Conservation (phyloP, 306 rosid species). For the Sicyos edulis region DNA sequence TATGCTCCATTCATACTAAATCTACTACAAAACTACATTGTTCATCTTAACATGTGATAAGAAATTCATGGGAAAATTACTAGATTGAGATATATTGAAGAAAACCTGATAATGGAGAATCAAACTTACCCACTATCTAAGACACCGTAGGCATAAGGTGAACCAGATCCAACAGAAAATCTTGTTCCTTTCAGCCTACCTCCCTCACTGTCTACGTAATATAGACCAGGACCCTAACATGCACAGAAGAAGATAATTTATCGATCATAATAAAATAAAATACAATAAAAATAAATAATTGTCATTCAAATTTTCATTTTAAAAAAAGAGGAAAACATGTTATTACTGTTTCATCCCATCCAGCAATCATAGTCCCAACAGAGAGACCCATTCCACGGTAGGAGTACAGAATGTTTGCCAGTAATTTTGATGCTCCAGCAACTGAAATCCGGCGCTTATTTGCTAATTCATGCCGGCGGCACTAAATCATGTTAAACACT, state of each 20-base stretch:
- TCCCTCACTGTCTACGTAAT: slow-evolving; percentile 92
- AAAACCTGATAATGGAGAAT: neutral
- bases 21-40: neutral
- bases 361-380: slow-evolving; percentile 97
- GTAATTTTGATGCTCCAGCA: slow-evolving; percentile 87
- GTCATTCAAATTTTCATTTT: neutral
- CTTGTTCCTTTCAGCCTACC: slow-evolving; percentile 88
- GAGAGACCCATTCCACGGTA: slow-evolving; percentile 98
- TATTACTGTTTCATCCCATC: slow-evolving; percentile 98
- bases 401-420: slow-evolving; percentile 88
- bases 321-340: neutral
- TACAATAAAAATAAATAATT: slow-evolving; percentile 23
- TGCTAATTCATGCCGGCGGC: slow-evolving; percentile 84
- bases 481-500: slow-evolving; percentile 30
- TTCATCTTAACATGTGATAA: neutral
- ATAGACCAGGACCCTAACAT: slow-evolving; percentile 83
- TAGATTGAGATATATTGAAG: no score
- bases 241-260: neutral
- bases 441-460: slow-evolving; percentile 91
- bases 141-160: slow-evolving; percentile 96
- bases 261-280: neutral
- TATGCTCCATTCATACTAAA: neutral
- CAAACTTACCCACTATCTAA: slow-evolving; percentile 62
- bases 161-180: slow-evolving; percentile 96
- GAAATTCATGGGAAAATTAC: no score